phyloP scores from a whole-genome alignment of 768 basidiomycete species.

The Boletus reticulatus region DNA sequence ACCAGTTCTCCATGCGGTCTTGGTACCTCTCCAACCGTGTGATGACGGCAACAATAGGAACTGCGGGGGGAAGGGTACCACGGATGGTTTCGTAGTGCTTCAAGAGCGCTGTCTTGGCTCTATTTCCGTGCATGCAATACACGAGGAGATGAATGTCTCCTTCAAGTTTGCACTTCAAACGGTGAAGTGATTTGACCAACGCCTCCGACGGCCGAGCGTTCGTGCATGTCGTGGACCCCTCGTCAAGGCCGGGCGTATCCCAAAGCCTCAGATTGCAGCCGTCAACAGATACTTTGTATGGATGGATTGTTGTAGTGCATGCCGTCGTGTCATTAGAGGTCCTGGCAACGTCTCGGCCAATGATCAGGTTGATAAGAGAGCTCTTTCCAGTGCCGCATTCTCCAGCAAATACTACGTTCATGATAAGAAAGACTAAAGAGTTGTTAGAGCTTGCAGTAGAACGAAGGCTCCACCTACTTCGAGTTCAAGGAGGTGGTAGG shows the following conservation, averaged over 20 bases:
- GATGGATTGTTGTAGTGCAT: slow-evolving; percentile 11
- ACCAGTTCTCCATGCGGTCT: slow-evolving; percentile 23
- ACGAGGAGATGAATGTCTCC: slow-evolving; percentile 19
- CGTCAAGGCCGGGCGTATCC: slow-evolving; percentile 20
- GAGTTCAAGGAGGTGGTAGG: neutral
- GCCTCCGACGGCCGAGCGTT: slow-evolving; percentile 2
- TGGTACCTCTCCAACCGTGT: slow-evolving; percentile 21
- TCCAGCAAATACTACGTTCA: slow-evolving; percentile 25
- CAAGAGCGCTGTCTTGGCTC: slow-evolving; percentile 17
- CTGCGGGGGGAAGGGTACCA: neutral
- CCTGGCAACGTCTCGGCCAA: slow-evolving; percentile 6
- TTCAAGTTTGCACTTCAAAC: neutral
- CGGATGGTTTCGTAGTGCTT: slow-evolving; percentile 15
- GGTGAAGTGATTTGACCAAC: slow-evolving; percentile 6
- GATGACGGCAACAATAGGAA: slow-evolving; percentile 18
- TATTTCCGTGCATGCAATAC: slow-evolving; percentile 18
- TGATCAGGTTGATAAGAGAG: slow-evolving; percentile 23
- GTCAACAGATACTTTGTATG: slow-evolving; percentile 13
- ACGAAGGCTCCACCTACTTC: neutral
- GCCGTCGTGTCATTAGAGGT: slow-evolving; percentile 20
- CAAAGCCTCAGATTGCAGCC: slow-evolving; percentile 10
- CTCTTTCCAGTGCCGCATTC: slow-evolving; percentile 27
- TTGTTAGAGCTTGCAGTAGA: neutral
- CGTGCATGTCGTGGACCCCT: slow-evolving; percentile 4
- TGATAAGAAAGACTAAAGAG: neutral